Percentiles rank a stretch among this genome's conserved stretches.
These are phyloP conservation scores for Wickerhamomyces silvicola DNA, from an alignment of 805 yeast genomes.

Conservation along the genomic window DNA sequence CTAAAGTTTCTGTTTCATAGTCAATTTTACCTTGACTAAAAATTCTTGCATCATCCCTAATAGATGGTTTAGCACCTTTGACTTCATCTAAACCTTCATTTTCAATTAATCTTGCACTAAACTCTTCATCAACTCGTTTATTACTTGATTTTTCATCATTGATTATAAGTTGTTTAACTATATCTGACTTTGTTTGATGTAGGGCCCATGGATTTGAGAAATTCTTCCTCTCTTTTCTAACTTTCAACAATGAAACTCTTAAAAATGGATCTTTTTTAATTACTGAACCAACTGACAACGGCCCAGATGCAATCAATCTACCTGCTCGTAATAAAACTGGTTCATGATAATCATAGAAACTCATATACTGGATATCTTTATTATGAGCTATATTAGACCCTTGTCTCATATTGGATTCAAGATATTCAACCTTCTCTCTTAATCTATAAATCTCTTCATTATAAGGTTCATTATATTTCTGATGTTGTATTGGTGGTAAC, in stretches of 20 bases:
- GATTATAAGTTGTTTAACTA: constrained; percentile 14
- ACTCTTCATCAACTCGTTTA: constrained; percentile 21
- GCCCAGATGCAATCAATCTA: constrained; percentile 26
- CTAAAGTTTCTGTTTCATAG: constrained; percentile 17
- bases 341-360: constrained; percentile 24
- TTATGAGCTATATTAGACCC: not conserved
- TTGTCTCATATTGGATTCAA: constrained; percentile 4
- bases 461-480: too few species aligned
- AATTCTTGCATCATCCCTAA: constrained; percentile 10
- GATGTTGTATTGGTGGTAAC: not conserved
- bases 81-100: constrained; percentile 34
- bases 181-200: constrained; percentile 5
- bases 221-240: constrained; percentile 23
- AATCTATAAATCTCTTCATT: not conserved
- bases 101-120: constrained; percentile 27
- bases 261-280: constrained; percentile 26
- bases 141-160: constrained; percentile 12
- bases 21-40: constrained; percentile 7
- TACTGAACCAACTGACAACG: constrained; percentile 24
- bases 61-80: constrained; percentile 4
- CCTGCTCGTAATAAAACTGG: constrained; percentile 26
- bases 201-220: constrained; percentile 4
- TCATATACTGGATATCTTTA: constrained; percentile 11
- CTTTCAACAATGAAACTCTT: constrained; percentile 17
- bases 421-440: constrained; percentile 1